phyloP scores from a whole-genome alignment of 805 yeast species.

The Candida ulmi region DNA sequence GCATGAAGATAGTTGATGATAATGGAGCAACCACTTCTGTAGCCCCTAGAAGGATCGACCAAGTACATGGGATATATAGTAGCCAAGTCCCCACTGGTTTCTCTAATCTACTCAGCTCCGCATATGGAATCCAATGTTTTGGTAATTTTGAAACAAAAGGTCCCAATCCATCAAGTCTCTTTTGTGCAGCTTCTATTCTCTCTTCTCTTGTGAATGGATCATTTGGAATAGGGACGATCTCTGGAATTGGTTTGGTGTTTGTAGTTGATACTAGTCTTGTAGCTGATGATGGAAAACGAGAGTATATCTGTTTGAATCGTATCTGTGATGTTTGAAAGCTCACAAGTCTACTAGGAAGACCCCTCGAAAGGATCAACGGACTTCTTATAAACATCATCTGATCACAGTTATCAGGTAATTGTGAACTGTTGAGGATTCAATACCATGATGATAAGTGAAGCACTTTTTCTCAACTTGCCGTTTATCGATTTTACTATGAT shows the following conservation, averaged over 20 bases:
- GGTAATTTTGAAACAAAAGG: constrained; percentile 62
- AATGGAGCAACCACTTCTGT: constrained; percentile 66
- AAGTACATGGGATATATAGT: constrained; percentile 76
- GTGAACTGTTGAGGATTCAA: too few relatives aligned
- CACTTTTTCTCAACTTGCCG: too few relatives aligned
- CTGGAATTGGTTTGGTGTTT: neutral
- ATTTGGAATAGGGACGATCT: neutral
- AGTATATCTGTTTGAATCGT: too few relatives aligned
- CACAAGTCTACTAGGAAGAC: neutral
- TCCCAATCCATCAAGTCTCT: constrained; percentile 35
- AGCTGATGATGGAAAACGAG: neutral
- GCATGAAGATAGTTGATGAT: constrained; percentile 50
- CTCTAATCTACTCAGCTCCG: constrained; percentile 86
- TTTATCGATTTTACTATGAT: too few relatives aligned
- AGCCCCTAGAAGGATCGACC: constrained; percentile 93
- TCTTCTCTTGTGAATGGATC: constrained; percentile 14
- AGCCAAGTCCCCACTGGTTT: constrained; percentile 95
- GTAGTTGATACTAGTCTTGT: neutral
- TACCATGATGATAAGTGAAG: too few relatives aligned
- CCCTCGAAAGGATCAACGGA: too few relatives aligned
- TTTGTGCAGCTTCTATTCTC: constrained; percentile 32
- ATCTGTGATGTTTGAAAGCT: too few relatives aligned
- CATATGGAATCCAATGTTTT: constrained; percentile 74
- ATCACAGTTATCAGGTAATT: too few relatives aligned
- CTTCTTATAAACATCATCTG: too few relatives aligned